phyloP scores from a whole-genome alignment of 1,139 yeast genomes.

The Diutina mesorugosa region DNA sequence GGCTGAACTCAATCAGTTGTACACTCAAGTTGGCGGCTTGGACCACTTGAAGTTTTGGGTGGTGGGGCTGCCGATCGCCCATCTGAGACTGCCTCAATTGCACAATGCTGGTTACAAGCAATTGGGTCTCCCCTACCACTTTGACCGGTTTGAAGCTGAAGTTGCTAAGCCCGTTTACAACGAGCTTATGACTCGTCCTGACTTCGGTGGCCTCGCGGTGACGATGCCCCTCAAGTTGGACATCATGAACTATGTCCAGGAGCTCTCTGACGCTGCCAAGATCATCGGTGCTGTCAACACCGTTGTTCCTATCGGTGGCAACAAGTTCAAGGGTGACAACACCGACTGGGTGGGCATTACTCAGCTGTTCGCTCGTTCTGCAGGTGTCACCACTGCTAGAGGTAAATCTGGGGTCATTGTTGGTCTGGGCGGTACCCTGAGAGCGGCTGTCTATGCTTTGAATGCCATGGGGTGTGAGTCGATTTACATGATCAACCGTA shows the following conservation, averaged over 20 bases:
- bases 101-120: conserved; percentile 67
- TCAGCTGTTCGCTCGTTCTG: conserved; percentile 41
- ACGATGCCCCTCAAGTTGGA: conserved; percentile 85
- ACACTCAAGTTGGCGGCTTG: conserved; percentile 51
- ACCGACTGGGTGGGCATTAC: conserved; percentile 93
- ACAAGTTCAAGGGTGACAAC: conserved; percentile 56
- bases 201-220: conserved; percentile 82
- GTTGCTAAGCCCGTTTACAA: conserved; percentile 40
- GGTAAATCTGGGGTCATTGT: conserved; percentile 49
- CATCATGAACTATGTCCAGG: conserved; percentile 52
- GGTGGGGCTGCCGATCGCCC: conserved; percentile 72
- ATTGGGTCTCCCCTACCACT: conserved; percentile 68
- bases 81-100: conserved; percentile 78
- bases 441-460: conserved; percentile 89
- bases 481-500: conserved; percentile 76
- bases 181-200: conserved; percentile 24
- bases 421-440: conserved; percentile 97
- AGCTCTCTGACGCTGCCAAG: conserved; percentile 60
- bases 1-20: conserved; percentile 46
- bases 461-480: conserved; percentile 63
- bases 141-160: conserved; percentile 55
- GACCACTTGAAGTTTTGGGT: conserved; percentile 51
- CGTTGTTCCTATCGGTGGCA: conserved; percentile 44
- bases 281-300: conserved; percentile 92
- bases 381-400: conserved; percentile 35